Percentiles rank a stretch among this genome's conserved stretches.
These are phyloP conservation scores for Crucibulum laeve DNA, from an alignment of 768 basidiomycete genomes.

Conservation along the genomic window DNA sequence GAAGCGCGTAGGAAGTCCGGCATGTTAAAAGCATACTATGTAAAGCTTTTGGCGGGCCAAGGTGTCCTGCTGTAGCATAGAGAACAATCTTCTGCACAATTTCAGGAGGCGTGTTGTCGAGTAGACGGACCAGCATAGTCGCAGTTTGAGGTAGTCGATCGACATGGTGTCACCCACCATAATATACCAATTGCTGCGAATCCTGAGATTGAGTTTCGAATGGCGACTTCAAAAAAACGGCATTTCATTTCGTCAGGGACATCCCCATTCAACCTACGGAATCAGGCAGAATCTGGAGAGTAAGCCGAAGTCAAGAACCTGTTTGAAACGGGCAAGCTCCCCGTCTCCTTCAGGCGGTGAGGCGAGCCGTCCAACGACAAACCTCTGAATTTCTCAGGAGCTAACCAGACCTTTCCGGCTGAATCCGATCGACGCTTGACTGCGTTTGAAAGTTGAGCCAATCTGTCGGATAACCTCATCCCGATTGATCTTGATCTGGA, in stretches of 20 bases:
- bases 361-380: no score
- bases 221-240: constrained; percentile 14
- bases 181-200: background rate
- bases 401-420: no score
- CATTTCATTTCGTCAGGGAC: constrained; percentile 2
- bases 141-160: constrained; percentile 10
- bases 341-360: background rate
- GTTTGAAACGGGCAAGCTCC: background rate
- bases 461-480: no score
- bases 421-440: no score
- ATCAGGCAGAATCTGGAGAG: background rate
- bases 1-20: constrained; percentile 23
- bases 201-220: constrained; percentile 9
- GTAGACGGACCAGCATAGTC: constrained; percentile 27
- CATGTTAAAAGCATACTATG: constrained; percentile 26
- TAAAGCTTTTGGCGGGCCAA: constrained; percentile 28
- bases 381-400: no score
- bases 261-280: constrained; percentile 13
- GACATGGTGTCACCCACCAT: background rate
- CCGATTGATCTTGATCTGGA: no score
- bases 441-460: no score
- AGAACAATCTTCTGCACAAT: constrained; percentile 30
- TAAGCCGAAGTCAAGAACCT: background rate
- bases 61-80: constrained; percentile 20
- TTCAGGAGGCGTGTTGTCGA: constrained; percentile 23